Evolutionary conservation across 768 basidiomycete genomes (phyloP), one percentile per base, ranked within the genome.

Genomic region (Tulasnella sp.): DNA sequence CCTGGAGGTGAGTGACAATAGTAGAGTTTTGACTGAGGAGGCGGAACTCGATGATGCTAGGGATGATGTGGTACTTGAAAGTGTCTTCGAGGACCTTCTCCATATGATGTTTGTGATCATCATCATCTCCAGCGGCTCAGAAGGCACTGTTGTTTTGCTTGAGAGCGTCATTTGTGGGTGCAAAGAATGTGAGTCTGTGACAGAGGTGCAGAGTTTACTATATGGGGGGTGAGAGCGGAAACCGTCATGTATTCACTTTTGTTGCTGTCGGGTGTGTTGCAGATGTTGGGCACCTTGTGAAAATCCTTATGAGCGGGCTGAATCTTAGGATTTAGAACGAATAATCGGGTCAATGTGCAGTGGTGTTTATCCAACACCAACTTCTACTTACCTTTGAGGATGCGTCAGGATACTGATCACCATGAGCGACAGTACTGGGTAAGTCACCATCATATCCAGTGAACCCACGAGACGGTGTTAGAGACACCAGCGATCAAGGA

Each of bases 141-240:
- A 42, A 11, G 47, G 38, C n/a, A 11, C 26, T 24, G 27, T 56
- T 24, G 54, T 58, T 42, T 29, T 48, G 32, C 8, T 41, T 27
- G 8, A 61, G 24, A 15, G 60, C 60, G 19, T 56, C 34, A 26
- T 61, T 61, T 29, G 56, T 42, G 8, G 60, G 60, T n/a, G 60
- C 60, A 47, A 61, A 56, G 52, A 61, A 61, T 21, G 60, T 61
- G 7, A 54, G 4, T 21, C 60, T 61, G n/a, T n/a, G n/a, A n/a
- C n/a, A n/a, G n/a, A n/a, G n/a, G n/a, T n/a, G n/a, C n/a, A n/a
- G 24, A 11, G 8, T 54, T 11, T 32, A 32, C 19, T 9, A 19
- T 7, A n/a, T n/a, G 2, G 15, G 49, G 26, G 3, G 29, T 17
- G 4, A 4, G 7, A 48, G 19, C n/a, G 4, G 10, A 2, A 19